Conservation (phyloP, 306 rosid genomes). For the Vigna reflexopilosa region DNA sequence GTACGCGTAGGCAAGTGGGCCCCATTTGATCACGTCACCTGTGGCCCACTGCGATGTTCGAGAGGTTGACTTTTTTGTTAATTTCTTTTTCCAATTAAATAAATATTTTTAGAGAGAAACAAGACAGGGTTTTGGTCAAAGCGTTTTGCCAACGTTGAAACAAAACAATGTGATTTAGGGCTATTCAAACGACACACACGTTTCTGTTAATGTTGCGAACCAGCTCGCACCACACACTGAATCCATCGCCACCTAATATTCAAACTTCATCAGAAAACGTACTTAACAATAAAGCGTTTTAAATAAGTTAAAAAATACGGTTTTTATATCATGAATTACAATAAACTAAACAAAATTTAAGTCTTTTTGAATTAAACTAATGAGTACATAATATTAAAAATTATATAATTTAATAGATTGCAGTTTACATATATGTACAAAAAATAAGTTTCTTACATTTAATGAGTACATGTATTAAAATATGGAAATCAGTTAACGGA, state of each 20-base stretch:
- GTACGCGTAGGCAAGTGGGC: conserved; percentile 36
- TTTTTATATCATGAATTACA: not conserved
- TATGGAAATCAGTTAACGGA: too few relatives aligned
- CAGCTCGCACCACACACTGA: conserved; percentile 49
- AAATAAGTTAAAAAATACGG: not conserved
- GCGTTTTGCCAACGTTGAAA: not conserved
- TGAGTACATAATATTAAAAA: not conserved
- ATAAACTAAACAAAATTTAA: not conserved
- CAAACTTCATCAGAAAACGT: not conserved
- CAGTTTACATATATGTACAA: too few relatives aligned
- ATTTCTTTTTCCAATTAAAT: not conserved
- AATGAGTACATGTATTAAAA: too few relatives aligned
- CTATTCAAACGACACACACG: conserved; percentile 44
- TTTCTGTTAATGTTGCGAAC: conserved; percentile 44
- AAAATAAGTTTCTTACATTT: too few relatives aligned
- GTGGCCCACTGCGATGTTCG: conserved; percentile 8
- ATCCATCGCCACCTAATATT: not conserved
- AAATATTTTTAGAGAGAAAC: not conserved
- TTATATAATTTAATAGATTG: not conserved
- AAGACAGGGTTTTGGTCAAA: conserved; percentile 19
- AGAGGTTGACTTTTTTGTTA: conserved; percentile 17
- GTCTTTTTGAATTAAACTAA: not conserved
- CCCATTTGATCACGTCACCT: conserved; percentile 26
- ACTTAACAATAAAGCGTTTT: not conserved
- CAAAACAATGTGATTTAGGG: conserved; percentile 28